Conservation (phyloP, 257 asterid species). For the Agastache rugosa region DNA sequence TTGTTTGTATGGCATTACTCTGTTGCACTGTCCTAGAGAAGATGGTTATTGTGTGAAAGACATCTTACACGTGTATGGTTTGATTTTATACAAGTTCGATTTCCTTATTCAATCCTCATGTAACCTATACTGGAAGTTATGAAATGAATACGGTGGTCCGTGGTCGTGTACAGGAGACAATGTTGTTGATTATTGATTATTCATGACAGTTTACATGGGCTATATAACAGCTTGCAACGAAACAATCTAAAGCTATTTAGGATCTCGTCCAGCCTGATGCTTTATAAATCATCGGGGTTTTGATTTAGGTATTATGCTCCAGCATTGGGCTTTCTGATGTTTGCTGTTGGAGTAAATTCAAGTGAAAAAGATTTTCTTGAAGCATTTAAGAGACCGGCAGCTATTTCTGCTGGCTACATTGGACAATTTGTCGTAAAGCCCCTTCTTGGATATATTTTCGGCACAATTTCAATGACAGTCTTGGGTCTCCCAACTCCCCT, state of each 20-base stretch:
- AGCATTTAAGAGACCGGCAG: conserved; percentile 81
- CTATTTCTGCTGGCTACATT: conserved; percentile 70
- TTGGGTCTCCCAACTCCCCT: conserved; percentile 85
- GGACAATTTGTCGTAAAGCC: conserved; percentile 94
- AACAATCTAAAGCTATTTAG: neutral
- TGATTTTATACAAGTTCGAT: neutral
- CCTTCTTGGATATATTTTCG: conserved; percentile 82
- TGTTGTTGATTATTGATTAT: conserved; percentile 1
- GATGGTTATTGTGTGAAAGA: conserved; percentile 1
- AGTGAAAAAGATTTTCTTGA: conserved; percentile 90
- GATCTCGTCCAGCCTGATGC: conserved; percentile 7
- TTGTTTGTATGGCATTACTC: neutral
- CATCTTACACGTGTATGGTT: neutral
- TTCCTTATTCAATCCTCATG: neutral
- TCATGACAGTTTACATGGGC: neutral
- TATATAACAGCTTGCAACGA: neutral
- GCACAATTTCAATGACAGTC: conserved; percentile 63
- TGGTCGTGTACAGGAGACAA: neutral
- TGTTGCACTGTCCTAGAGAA: neutral
- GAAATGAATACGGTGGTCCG: neutral
- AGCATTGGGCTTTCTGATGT: conserved; percentile 96
- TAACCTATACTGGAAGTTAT: neutral
- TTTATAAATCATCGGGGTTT: conserved; percentile 37
- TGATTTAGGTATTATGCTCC: conserved; percentile 91
- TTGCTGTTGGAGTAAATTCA: conserved; percentile 97